phyloP scores from a whole-genome alignment of 306 rosid species.

The Vigna trinervia region DNA sequence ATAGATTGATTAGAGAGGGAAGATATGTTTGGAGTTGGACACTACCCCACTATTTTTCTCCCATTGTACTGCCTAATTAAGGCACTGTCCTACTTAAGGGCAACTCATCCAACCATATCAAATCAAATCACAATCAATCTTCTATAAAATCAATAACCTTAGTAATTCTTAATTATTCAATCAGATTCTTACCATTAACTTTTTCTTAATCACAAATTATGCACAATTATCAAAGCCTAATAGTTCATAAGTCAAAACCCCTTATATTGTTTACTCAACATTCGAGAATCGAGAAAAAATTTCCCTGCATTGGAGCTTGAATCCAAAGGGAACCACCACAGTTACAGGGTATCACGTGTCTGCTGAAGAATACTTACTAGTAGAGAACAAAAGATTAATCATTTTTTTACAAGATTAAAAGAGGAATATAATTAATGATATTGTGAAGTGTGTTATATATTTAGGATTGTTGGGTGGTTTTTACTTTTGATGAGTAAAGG shows the following conservation, averaged over 20 bases:
- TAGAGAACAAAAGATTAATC: neutral
- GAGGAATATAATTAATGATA: no score
- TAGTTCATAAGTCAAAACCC: conserved; percentile 51
- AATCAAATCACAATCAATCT: neutral
- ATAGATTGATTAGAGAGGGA: conserved; percentile 34
- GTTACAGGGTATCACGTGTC: conserved; percentile 46
- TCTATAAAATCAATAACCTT: conserved; percentile 24
- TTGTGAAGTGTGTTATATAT: no score
- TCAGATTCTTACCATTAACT: neutral
- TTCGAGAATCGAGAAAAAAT: conserved; percentile 34
- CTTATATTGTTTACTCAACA: conserved; percentile 31
- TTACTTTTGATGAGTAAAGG: conserved; percentile 34
- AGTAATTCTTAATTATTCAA: conserved; percentile 25
- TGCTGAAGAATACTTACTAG: neutral
- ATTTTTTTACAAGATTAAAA: neutral
- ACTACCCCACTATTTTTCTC: neutral
- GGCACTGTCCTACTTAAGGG: conserved; percentile 22
- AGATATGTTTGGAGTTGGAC: neutral
- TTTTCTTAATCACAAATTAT: conserved; percentile 22
- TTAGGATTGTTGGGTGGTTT: no score
- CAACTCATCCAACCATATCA: conserved; percentile 6
- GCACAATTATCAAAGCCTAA: conserved; percentile 53
- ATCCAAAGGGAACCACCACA: neutral
- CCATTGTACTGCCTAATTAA: neutral
- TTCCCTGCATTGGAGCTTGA: conserved; percentile 47